These are phyloP conservation scores for Prunus dulcis DNA, from an alignment of 306 rosid species.

Conservation along the genomic window DNA sequence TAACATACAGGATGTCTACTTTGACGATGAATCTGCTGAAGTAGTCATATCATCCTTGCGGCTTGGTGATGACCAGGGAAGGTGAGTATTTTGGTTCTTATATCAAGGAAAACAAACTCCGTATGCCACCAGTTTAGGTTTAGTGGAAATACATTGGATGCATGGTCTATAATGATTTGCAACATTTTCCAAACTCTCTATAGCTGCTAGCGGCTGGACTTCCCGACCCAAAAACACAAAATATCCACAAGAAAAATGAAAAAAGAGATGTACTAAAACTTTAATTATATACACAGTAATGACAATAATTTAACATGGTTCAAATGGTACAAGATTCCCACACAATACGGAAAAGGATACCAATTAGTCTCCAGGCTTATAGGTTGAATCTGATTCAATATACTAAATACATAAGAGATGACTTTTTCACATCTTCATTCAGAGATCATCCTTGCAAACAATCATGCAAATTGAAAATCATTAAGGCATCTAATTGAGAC, in stretches of 20 bases:
- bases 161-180: not conserved
- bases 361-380: no score
- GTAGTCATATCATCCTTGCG: constrained; percentile 90
- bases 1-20: constrained; percentile 79
- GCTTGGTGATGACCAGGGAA: constrained; percentile 95
- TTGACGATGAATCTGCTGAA: constrained; percentile 96
- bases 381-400: no score
- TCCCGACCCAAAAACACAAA: not conserved
- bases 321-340: not conserved
- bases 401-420: no score
- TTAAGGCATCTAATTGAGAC: no score
- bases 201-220: not conserved
- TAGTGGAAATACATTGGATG: not conserved
- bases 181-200: not conserved
- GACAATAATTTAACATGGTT: not conserved
- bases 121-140: not conserved
- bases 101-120: not conserved
- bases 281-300: not conserved
- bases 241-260: not conserved
- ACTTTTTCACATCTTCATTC: no score
- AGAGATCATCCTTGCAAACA: no score
- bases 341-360: no score
- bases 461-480: no score
- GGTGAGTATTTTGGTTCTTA: constrained; percentile 49
- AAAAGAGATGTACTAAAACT: not conserved